phyloP scores from a whole-genome alignment of 768 basidiomycete genomes.

The Russula sp. region DNA sequence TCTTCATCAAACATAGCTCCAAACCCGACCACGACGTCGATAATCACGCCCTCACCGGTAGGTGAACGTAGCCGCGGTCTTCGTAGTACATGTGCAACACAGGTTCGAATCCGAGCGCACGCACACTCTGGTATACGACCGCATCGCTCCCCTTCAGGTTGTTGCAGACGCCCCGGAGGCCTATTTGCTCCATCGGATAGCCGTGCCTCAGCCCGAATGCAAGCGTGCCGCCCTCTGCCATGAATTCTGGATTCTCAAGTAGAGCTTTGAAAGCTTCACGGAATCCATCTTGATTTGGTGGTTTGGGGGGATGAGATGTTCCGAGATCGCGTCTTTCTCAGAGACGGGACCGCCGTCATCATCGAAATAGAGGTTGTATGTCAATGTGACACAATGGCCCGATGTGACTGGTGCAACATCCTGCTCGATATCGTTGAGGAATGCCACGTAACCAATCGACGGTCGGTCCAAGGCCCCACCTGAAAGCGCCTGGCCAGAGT shows the following conservation, averaged over 20 bases:
- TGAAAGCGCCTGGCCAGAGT: background rate
- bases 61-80: accelerated
- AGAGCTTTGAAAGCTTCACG: too few species aligned
- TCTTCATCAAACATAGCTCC: too few species aligned
- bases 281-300: background rate
- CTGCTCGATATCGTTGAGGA: slow-evolving; percentile 33
- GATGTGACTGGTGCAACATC: slow-evolving; percentile 13
- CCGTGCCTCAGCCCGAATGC: too few species aligned
- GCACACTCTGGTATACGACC: too few species aligned
- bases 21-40: background rate
- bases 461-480: background rate
- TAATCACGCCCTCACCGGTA: background rate
- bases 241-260: too few species aligned
- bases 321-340: too few species aligned
- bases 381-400: slow-evolving; percentile 41
- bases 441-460: slow-evolving; percentile 38
- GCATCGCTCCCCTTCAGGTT: slow-evolving; percentile 21
- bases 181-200: slow-evolving; percentile 5
- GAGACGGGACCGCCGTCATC: background rate
- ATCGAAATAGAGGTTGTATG: slow-evolving; percentile 42
- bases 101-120: slow-evolving; percentile 8
- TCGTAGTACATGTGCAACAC: slow-evolving; percentile 2
- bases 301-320: too few species aligned
- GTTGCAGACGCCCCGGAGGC: background rate
- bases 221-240: too few species aligned